A percentile compares a stretch with the other conserved stretches of the same genome.
phyloP scores from a whole-genome alignment of 2,329 filamentous ascomycete genomes.

The Cercospora sp. region DNA sequence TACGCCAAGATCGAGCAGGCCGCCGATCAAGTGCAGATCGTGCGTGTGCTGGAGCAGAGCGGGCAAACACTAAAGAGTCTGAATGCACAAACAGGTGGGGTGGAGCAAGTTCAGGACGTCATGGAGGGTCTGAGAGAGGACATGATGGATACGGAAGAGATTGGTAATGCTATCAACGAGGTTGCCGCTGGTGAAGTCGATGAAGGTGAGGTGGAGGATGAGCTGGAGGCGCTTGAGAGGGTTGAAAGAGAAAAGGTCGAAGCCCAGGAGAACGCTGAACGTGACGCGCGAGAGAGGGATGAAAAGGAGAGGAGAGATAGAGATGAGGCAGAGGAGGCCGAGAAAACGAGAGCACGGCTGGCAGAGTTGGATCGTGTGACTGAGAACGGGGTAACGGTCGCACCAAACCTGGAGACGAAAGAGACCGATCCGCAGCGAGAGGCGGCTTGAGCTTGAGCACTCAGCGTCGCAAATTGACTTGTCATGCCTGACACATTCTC shows the following conservation, averaged over 20 bases:
- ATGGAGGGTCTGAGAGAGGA: conserved; percentile 74
- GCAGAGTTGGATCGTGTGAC: conserved; percentile 29
- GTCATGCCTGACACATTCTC: background rate
- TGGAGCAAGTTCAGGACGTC: conserved; percentile 72
- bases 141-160: conserved; percentile 79
- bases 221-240: conserved; percentile 73
- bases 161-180: conserved; percentile 74
- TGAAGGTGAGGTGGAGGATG: conserved; percentile 82
- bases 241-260: conserved; percentile 56
- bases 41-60: conserved; percentile 79
- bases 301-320: conserved; percentile 39
- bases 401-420: background rate
- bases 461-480: background rate
- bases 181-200: conserved; percentile 57
- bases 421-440: background rate
- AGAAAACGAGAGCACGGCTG: conserved; percentile 45
- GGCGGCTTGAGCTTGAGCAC: background rate
- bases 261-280: conserved; percentile 71
- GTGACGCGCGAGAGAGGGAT: conserved; percentile 43
- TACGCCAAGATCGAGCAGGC: conserved; percentile 84
- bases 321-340: conserved; percentile 60
- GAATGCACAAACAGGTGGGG: conserved; percentile 75
- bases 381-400: background rate
- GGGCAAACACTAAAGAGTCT: conserved; percentile 70
- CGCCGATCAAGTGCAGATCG: conserved; percentile 77